Base-by-base conservation (phyloP, 1,284 basidiomycete species). In the Apiotrichum laibachii region DNA sequence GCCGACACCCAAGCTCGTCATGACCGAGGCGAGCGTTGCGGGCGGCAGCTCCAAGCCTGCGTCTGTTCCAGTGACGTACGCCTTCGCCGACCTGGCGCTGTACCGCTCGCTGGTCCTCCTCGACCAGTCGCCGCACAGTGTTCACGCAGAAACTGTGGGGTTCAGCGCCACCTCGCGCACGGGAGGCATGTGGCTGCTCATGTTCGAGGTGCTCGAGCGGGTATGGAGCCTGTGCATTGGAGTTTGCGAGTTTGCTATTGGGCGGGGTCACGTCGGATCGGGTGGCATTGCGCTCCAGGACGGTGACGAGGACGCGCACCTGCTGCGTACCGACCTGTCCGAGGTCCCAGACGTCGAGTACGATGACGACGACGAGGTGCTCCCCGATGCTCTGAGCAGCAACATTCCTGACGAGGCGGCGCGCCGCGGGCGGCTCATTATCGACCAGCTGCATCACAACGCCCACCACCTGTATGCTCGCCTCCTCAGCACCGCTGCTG, bases 221-320 rank as follows among this genome's bases (percentile, higher is more conserved):
- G 50, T 70, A 16, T 77, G 70, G 69, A 59, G 60, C 26, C 55
- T 77, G 2, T 77, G 75, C 60, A 64, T 69, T 7, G 75, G 75
- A 15, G 72, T 77, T 35, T 77, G 75, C 63, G 73, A 72, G 58
- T 77, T 71, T 53, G 75, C 75, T 2, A 56, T 73, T 1, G 75
- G 72, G 5, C 56, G 67, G 11, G 73, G 72, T 5, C 31, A 48
- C 7, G 61, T 67, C 2, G 66, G 61, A 1, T n/a, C 48, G 6
- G 65, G 65, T 4, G 55, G 56, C 8, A 52, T 71, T 8, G 51
- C 53, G 15, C 59, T 74, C 11, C 64, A 63, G 7, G 69, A 73
- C 19, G 67, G 67, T 0, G 73, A 73, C 39, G 71, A 71, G 50
- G 71, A 73, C 53, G 69, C 69, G 13, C 56, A 66, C 5, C 56